Base-by-base conservation (phyloP, 179 eudicot genomes). In the Sideroxylon spinosum region DNA sequence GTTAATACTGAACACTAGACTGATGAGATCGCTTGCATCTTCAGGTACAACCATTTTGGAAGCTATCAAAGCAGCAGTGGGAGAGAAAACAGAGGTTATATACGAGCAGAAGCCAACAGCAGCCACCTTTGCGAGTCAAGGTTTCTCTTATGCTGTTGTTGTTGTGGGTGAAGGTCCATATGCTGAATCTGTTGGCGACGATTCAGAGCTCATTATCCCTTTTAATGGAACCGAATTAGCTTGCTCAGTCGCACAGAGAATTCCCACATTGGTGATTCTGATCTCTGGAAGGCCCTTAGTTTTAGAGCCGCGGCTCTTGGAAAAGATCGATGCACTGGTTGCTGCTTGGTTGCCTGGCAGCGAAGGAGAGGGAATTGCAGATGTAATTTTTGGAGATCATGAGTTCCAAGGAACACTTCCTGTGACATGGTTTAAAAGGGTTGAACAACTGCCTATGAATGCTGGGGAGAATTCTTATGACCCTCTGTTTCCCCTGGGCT, bases 291-390 rank as follows among this genome's bases (percentile, higher is more conserved):
- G 93, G 73, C 93, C 95, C 22, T 73, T 91, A 81, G 86, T 89
- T 49, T n/a, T 91, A 68, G 87, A 86, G 78, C 86, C 91, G 44
- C 70, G 65, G 76, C 84, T 90, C 74, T 61, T 91, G 81, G 88
- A 86, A 50, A 89, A 86, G 73, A 79, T 87, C 14, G 90, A 91
- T 66, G 91, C 89, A 29, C 59, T 91, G 48, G 86, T 88, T 76
- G 95, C 90, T 80, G 95, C 93, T 79, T 91, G 91, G 89, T 80
- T 91, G 82, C 95, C 95, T 76, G 95, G 95, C 65, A 89, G 83
- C 28, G 95, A 91, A 88, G 95, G 95, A 74, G 28, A 32, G 44
- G 44, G 44, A 37, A 37, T 37, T 37, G 44, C 44, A 37, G 44
- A 37, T 37, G 44, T 37, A 37, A 37, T 37, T 37, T 37, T 37